Evolutionary conservation across 768 basidiomycete genomes (phyloP).

Genomic region (Kondoa malvinella): DNA sequence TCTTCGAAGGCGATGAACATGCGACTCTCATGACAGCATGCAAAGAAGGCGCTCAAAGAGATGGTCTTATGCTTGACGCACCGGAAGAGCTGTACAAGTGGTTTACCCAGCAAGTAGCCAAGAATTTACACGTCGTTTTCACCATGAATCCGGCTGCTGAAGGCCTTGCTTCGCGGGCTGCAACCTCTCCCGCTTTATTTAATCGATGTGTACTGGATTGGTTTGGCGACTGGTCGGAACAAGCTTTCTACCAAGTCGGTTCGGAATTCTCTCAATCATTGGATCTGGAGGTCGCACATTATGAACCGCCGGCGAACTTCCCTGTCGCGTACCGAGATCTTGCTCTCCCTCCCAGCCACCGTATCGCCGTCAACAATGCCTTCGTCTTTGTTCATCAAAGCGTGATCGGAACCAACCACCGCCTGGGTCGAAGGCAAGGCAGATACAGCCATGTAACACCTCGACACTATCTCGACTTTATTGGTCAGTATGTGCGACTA

Average conservation of each 20-base stretch:
- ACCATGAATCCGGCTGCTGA: constrained; percentile 98
- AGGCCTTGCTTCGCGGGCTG: constrained; percentile 83
- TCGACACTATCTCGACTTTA: constrained; percentile 94
- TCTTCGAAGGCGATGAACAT: constrained; percentile 99
- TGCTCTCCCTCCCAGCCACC: constrained; percentile 69
- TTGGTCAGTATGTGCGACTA: constrained; percentile 88
- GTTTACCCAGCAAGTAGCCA: constrained; percentile 97
- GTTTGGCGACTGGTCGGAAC: constrained; percentile 99
- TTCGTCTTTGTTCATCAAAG: constrained; percentile 82
- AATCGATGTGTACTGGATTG: constrained; percentile 98
- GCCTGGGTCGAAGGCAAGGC: constrained; percentile 80
- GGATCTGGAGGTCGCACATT: constrained; percentile 73
- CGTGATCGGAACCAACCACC: constrained; percentile 71
- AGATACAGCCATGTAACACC: constrained; percentile 93
- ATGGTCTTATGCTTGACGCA: constrained; percentile 94
- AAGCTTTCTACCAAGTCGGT: constrained; percentile 94
- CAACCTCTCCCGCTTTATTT: constrained; percentile 93
- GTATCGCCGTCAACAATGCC: constrained; percentile 79
- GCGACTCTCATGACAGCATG: constrained; percentile 97
- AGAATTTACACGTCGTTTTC: constrained; percentile 95
- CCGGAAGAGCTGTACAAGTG: constrained; percentile 94
- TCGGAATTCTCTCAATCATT: constrained; percentile 88
- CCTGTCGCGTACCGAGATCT: constrained; percentile 75
- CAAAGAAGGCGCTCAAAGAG: constrained; percentile 97
- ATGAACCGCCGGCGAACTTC: constrained; percentile 55